phyloP scores from a whole-genome alignment of 352 stramenopile genomes.

The Globisporangium recalcitrans region DNA sequence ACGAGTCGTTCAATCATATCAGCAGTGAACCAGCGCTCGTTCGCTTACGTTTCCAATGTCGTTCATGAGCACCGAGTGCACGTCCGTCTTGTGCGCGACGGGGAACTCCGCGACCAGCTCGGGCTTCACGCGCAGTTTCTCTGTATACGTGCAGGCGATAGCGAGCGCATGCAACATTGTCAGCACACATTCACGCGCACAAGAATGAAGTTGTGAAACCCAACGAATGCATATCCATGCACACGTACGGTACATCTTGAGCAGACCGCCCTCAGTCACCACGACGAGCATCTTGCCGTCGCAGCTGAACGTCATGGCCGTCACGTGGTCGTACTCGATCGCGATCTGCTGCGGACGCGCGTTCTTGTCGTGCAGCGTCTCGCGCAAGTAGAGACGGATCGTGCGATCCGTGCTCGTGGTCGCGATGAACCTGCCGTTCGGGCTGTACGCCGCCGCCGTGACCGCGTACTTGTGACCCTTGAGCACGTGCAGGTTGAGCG shows the following conservation, averaged over 20 bases:
- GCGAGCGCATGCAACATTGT: neutral
- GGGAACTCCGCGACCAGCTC: slow-evolving; percentile 62
- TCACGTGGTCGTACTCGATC: slow-evolving; percentile 78
- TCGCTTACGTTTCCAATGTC: slow-evolving; percentile 60
- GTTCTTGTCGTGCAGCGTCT: slow-evolving; percentile 59
- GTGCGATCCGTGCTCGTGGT: slow-evolving; percentile 73
- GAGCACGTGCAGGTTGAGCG: slow-evolving; percentile 37
- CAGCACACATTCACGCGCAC: neutral
- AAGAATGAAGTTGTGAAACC: neutral
- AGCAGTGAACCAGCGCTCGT: neutral
- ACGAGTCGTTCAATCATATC: neutral
- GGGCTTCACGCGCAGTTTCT: slow-evolving; percentile 73
- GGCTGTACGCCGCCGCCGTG: slow-evolving; percentile 63
- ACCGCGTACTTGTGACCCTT: slow-evolving; percentile 70
- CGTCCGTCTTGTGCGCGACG: slow-evolving; percentile 62
- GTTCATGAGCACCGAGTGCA: slow-evolving; percentile 81
- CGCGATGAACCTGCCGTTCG: slow-evolving; percentile 73
- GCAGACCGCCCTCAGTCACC: slow-evolving; percentile 55
- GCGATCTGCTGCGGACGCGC: slow-evolving; percentile 55
- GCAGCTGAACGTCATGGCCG: slow-evolving; percentile 67
- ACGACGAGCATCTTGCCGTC: slow-evolving; percentile 68
- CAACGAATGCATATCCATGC: neutral
- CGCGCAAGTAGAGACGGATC: slow-evolving; percentile 63
- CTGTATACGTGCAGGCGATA: slow-evolving; percentile 18
- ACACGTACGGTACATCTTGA: slow-evolving; percentile 70